Evolutionary conservation across 2,329 filamentous ascomycete genomes (phyloP).

Genomic region (Cladophialophora yegresii): DNA sequence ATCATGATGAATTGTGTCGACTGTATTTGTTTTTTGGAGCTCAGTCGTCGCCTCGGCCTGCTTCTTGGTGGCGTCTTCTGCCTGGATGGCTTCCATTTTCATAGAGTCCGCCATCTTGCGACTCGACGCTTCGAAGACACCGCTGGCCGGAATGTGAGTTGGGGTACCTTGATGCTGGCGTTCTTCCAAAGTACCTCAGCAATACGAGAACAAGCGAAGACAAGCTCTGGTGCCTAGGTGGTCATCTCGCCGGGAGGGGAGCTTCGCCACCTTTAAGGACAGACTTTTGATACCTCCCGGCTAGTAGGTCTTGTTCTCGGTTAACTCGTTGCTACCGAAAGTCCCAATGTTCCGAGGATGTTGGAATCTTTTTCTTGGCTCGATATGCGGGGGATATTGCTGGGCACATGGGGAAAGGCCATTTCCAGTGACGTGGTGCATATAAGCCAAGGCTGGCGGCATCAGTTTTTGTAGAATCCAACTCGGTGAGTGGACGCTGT

Average conservation of each 20-base stretch:
- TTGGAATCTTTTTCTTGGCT: not conserved
- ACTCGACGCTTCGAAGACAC: not conserved
- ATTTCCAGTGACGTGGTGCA: not conserved
- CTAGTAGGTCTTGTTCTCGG: not conserved
- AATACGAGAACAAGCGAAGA: not conserved
- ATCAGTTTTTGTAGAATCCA: not conserved
- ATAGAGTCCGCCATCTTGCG: not conserved
- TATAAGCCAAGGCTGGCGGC: slow-evolving; percentile 10
- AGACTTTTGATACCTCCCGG: not conserved
- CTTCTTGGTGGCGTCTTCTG: not conserved
- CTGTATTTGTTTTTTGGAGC: slow-evolving; percentile 19
- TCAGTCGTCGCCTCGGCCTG: slow-evolving; percentile 7
- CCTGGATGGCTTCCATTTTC: slow-evolving; percentile 15
- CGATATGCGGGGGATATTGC: not conserved
- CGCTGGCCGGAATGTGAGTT: not conserved
- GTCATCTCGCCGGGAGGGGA: not conserved
- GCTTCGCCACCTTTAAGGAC: not conserved
- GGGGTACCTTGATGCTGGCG: not conserved
- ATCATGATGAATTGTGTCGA: slow-evolving; percentile 29
- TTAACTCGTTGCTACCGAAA: not conserved
- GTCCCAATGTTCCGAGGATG: slow-evolving; percentile 3
- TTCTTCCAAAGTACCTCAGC: not conserved
- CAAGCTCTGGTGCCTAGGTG: not conserved
- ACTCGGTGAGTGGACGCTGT: not conserved
- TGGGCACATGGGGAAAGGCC: not conserved